A percentile compares a stretch with the other conserved stretches of the same genome.
These are phyloP conservation scores for Candida ipomoeae DNA, from an alignment of 805 yeast genomes.

Conservation along the genomic window DNA sequence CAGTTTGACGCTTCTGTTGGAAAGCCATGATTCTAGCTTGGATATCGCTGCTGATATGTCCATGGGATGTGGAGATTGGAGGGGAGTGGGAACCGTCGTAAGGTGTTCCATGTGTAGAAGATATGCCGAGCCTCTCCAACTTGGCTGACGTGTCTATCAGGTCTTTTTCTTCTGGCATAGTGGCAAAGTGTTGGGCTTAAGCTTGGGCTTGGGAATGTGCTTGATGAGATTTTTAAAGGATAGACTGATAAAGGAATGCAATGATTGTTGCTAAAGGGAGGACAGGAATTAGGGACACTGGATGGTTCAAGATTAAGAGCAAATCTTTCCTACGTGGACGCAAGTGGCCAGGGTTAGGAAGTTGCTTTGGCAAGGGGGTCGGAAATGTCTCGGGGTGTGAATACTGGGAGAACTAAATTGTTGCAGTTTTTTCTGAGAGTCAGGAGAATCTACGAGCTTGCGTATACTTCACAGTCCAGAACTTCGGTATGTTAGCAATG, in stretches of 20 bases:
- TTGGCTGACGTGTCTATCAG: constrained; percentile 12
- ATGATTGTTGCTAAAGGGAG: not conserved
- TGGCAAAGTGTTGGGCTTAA: not conserved
- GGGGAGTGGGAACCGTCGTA: constrained; percentile 18
- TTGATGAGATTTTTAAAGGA: not conserved
- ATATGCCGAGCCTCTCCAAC: constrained; percentile 13
- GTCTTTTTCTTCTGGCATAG: constrained; percentile 13
- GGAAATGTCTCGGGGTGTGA: not conserved
- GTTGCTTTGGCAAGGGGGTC: not conserved
- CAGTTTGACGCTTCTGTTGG: constrained; percentile 62
- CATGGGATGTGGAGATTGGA: constrained; percentile 18
- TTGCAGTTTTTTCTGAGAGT: constrained; percentile 3
- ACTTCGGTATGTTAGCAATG: not conserved
- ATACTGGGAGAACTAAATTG: not conserved
- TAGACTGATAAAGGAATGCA: not conserved
- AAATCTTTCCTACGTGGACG: not conserved
- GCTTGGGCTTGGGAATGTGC: not conserved
- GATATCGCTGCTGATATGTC: constrained; percentile 58
- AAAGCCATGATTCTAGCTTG: constrained; percentile 87
- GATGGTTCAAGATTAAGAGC: not conserved
- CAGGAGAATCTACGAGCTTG: constrained; percentile 2
- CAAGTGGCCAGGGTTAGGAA: not conserved
- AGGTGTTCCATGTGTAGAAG: constrained; percentile 12
- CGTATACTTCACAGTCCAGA: constrained; percentile 4
- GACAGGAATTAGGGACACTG: not conserved